phyloP scores from a whole-genome alignment of 2,329 filamentous ascomycete genomes.

The Verticillium tricorpus region DNA sequence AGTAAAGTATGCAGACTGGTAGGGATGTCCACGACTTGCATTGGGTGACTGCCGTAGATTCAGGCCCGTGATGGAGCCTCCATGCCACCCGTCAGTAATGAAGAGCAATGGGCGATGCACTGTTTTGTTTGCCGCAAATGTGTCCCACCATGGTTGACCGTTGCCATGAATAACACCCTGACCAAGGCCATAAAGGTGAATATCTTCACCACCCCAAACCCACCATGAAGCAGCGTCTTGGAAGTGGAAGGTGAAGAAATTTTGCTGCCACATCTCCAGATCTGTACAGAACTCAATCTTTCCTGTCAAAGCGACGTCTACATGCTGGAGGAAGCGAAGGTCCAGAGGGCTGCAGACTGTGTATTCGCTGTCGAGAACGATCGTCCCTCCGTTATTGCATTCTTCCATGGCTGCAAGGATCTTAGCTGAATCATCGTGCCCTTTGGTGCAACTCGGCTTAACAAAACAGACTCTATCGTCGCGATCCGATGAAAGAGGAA shows the following conservation, averaged over 20 bases:
- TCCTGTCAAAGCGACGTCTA: slow-evolving; percentile 56
- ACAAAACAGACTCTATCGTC: slow-evolving; percentile 4
- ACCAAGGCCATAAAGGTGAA: slow-evolving; percentile 61
- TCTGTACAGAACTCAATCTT: slow-evolving; percentile 60
- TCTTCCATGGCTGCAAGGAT: slow-evolving; percentile 50
- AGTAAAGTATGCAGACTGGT: too few species aligned
- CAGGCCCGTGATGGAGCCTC: slow-evolving; percentile 53
- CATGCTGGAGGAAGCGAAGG: slow-evolving; percentile 57
- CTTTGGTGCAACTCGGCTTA: slow-evolving; percentile 7
- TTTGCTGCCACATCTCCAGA: slow-evolving; percentile 60
- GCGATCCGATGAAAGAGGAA: background rate
- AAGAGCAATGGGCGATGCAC: slow-evolving; percentile 55
- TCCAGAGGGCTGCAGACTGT: slow-evolving; percentile 60
- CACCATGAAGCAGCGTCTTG: slow-evolving; percentile 54
- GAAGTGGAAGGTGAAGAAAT: slow-evolving; percentile 59
- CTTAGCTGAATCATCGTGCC: slow-evolving; percentile 27
- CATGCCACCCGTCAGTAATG: slow-evolving; percentile 51
- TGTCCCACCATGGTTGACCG: slow-evolving; percentile 59
- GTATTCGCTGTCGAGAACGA: slow-evolving; percentile 56
- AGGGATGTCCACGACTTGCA: too few species aligned
- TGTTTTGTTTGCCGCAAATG: slow-evolving; percentile 50
- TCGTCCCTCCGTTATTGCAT: slow-evolving; percentile 60
- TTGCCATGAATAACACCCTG: slow-evolving; percentile 48
- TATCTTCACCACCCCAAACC: slow-evolving; percentile 24
- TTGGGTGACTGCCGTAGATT: slow-evolving; percentile 52